A percentile compares a stretch with the other conserved stretches of the same genome.
These are phyloP conservation scores for Jaltomata sinuosa DNA, from an alignment of 257 asterid genomes.

Conservation along the genomic window DNA sequence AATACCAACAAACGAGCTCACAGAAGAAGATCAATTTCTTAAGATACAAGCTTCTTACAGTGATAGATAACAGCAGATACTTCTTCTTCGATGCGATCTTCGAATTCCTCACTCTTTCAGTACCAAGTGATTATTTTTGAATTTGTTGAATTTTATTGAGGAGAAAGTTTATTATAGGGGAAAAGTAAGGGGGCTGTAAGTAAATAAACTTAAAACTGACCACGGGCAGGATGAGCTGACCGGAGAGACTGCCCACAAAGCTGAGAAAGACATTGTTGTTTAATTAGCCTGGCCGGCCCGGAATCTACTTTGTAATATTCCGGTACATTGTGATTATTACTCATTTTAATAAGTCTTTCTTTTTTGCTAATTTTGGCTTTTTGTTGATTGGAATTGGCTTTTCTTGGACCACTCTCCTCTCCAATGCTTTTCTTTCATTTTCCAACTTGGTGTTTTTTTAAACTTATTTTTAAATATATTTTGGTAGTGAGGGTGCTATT, in stretches of 20 bases:
- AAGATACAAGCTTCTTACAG: not conserved
- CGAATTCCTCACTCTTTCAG: not conserved
- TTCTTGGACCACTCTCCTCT: not conserved
- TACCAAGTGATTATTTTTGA: not conserved
- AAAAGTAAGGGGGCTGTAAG: not conserved
- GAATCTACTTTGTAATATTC: constrained; percentile 7
- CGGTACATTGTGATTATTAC: not conserved
- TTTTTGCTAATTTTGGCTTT: not conserved
- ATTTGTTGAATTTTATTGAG: not conserved
- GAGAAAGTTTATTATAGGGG: not conserved
- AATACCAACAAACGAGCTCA: not conserved
- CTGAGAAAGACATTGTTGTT: not conserved
- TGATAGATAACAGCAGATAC: not conserved
- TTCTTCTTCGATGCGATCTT: not conserved
- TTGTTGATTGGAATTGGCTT: not conserved
- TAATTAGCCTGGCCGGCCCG: constrained; percentile 6
- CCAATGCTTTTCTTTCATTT: not conserved
- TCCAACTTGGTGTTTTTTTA: not conserved
- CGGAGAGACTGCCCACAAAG: not conserved
- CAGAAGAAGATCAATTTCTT: not conserved
- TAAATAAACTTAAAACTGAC: not conserved
- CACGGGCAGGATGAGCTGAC: not conserved
- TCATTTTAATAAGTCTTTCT: not conserved
- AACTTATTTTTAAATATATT: not conserved
- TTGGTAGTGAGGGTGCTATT: too few relatives aligned